Evolutionary conservation across 176 grass and related monocot species (phyloP), one percentile per base, ranked within the genome.

Genomic region (Cenchrus fungigraminus): DNA sequence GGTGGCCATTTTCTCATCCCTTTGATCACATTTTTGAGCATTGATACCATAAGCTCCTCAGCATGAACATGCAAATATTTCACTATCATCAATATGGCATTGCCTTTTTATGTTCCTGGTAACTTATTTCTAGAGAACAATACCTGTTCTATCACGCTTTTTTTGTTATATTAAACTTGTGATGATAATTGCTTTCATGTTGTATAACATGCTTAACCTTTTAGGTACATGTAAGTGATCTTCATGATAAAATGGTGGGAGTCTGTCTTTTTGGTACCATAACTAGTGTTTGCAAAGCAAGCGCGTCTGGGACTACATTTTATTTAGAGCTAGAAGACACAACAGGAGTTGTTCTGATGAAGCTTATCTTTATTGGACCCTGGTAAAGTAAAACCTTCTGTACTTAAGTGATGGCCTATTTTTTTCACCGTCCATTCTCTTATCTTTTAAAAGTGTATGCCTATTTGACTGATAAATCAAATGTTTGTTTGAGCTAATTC

Each of bases 201-300:
- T 74, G 6, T 62, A 29, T 88, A 28, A 78, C 58, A 65, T 86
- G 22, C 50, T 47, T 82, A 59, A 55, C n/a, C 64, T 74, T 87
- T 74, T 84, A 98, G 95, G 79, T 79, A 50, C 84, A 92, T 88
- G 91, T 92, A 44, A 86, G 82, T 46, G 95, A 94, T 50, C 89
- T 95, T 81, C 85, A 84, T 89, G 91, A 82, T 77, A 98, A 90
- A 90, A 94, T 95, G 91, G 87, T 79, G 54, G 91, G 96, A 72
- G 74, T 95, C 65, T 92, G 96, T 90, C 73, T 98, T 20, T 94
- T 92, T 90, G 96, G 91, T 62, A 90, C 83, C 8, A 65, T 98
- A 77, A 89, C 44, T 76, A 88, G 86, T 67, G 74, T 98, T 88
- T 77, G 20, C 82, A 98, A 87, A 86, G 79, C 44, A 82, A 93